A percentile compares a stretch with the other conserved stretches of the same genome.
Evolutionary conservation across 2,329 filamentous ascomycete genomes (phyloP).

Genomic region (Xylaria sp.): DNA sequence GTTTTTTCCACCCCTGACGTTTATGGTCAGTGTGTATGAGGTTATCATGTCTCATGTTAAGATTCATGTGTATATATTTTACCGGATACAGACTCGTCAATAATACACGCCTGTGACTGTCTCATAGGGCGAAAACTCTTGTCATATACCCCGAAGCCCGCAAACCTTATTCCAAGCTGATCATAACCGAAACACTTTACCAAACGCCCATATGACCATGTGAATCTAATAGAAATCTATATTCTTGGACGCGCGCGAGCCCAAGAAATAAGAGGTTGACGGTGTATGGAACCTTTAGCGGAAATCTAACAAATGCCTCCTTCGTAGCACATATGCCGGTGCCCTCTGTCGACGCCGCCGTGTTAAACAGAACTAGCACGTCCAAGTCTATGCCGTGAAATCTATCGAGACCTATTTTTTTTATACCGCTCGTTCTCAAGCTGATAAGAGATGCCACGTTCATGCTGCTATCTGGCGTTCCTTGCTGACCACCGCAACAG

Average conservation of each 20-base stretch:
- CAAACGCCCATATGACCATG: too few relatives aligned
- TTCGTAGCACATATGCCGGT: neutral
- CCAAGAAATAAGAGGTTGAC: neutral
- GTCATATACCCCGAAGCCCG: too few relatives aligned
- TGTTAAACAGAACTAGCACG: neutral
- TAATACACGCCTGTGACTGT: too few relatives aligned
- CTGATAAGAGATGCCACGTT: neutral
- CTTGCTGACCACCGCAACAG: neutral
- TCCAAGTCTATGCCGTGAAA: constrained; percentile 1
- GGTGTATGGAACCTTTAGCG: neutral
- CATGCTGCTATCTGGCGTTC: constrained; percentile 13
- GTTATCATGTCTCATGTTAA: too few relatives aligned
- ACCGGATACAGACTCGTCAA: too few relatives aligned
- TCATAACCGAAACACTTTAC: too few relatives aligned
- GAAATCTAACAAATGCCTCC: neutral
- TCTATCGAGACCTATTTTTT: neutral
- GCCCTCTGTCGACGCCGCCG: neutral
- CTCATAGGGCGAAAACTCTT: too few relatives aligned
- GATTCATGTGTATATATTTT: too few relatives aligned
- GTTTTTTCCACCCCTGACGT: too few relatives aligned
- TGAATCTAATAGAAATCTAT: neutral
- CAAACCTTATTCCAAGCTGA: too few relatives aligned
- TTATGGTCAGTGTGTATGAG: too few relatives aligned
- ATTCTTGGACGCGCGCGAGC: neutral
- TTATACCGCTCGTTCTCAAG: neutral